These are phyloP conservation scores for Ganoderma sinense DNA, from an alignment of 1,284 basidiomycete genomes.

Conservation along the genomic window DNA sequence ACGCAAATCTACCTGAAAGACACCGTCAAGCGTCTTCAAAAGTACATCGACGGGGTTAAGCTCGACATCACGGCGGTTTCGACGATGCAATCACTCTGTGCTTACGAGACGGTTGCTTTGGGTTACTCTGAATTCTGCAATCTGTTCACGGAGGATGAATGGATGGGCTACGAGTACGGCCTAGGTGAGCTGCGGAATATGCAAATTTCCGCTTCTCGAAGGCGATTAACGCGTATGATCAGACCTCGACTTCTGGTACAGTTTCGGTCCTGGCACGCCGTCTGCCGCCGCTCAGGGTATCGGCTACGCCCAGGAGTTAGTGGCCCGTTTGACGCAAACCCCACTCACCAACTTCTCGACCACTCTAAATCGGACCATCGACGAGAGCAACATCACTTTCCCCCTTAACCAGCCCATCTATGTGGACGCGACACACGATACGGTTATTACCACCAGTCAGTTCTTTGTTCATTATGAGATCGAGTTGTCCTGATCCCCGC, in stretches of 20 bases:
- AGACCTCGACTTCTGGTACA: slow-evolving; percentile 58
- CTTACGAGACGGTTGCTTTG: slow-evolving; percentile 74
- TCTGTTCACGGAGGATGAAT: slow-evolving; percentile 72
- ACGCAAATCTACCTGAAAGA: slow-evolving; percentile 59
- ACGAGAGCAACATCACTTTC: slow-evolving; percentile 60
- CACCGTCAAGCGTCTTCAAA: slow-evolving; percentile 56
- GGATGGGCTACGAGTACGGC: slow-evolving; percentile 68
- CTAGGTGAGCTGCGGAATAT: slow-evolving; percentile 39
- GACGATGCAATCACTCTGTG: slow-evolving; percentile 60
- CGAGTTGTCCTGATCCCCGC: neutral
- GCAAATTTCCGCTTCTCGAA: too few relatives aligned
- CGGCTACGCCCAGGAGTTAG: slow-evolving; percentile 68
- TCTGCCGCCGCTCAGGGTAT: slow-evolving; percentile 64
- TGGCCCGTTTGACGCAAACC: slow-evolving; percentile 56
- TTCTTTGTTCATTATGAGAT: too few relatives aligned
- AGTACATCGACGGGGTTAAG: slow-evolving; percentile 55
- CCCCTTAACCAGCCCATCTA: slow-evolving; percentile 67
- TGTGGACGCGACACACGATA: slow-evolving; percentile 64
- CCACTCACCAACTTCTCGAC: slow-evolving; percentile 59
- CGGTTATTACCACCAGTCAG: slow-evolving; percentile 49
- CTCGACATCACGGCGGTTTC: slow-evolving; percentile 54
- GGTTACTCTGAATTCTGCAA: slow-evolving; percentile 62
- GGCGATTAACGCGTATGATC: neutral
- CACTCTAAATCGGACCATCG: slow-evolving; percentile 63
- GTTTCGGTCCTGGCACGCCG: slow-evolving; percentile 61